Evolutionary conservation across 495 filamentous ascomycete genomes (phyloP), one percentile per base, ranked within the genome.

Genomic region (Penicillium daleae): DNA sequence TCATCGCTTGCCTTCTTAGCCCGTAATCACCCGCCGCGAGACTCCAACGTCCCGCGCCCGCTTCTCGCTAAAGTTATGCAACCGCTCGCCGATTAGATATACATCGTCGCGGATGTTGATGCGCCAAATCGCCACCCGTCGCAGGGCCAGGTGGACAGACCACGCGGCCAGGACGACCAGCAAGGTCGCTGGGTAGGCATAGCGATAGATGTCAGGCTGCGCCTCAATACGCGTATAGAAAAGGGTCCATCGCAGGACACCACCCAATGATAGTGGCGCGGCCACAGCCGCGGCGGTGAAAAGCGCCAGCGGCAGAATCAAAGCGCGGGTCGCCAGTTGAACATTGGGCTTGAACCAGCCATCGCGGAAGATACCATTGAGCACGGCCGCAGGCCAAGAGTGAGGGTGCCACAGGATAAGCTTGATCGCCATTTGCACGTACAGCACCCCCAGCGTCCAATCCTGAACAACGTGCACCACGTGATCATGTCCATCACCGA

Each of bases 361-460:
- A 31, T 89, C 81, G 8, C 85, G 87, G 51, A 93, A 83, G 39
- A 97, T 87, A 32, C 87, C 88, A 26, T 87, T 85, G 26, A 96
- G 83, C 2, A 90, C 89, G 50, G 84, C 82, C 0, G 92, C 90
- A 1, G 89, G 85, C 21, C 90, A 87, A 19, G 90, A 90, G 15
- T 79, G 59, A 74, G 82, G 79, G 50, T 87, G 79, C 67, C 85
- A 83, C 51, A 91, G 81, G 49, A 92, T 81, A 61, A 92, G 71
- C 39, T 91, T 90, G 39, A 85, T 82, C n/a, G 85, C 86, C 75
- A 97, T 86, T 61, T 96, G 94, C 54, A 96, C 84, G 74, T 97
- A 97, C 32, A 99, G 83, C 21, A 98, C 86, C 9, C 96, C 96
- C 3, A 98, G 78, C 1, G 93, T 96, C 93, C 96, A 99, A 66